phyloP scores from a whole-genome alignment of 495 filamentous ascomycete genomes.

The Penicillium riverlandense region DNA sequence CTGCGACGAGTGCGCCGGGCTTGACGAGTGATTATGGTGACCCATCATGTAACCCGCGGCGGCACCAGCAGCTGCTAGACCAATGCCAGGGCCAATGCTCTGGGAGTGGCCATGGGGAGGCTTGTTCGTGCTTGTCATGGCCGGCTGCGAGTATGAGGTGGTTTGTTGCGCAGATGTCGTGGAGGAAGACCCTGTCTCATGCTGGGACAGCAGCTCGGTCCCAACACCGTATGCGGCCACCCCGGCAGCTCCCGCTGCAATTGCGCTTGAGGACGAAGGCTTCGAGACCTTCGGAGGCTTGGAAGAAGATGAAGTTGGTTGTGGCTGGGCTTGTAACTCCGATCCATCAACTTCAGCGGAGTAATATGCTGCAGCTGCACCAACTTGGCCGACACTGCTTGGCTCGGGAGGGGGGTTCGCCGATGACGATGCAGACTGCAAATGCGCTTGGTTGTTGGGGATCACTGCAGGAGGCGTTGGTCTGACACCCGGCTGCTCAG shows the following conservation, averaged over 20 bases:
- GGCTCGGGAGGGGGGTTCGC: slow-evolving; percentile 46
- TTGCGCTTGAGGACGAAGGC: slow-evolving; percentile 11
- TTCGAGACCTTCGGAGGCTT: slow-evolving; percentile 21
- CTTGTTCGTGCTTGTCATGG: slow-evolving; percentile 7
- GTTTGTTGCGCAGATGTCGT: slow-evolving; percentile 7
- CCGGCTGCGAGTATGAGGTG: slow-evolving; percentile 14
- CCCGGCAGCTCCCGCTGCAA: slow-evolving; percentile 16
- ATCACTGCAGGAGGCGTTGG: slow-evolving; percentile 47
- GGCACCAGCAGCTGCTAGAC: slow-evolving; percentile 38
- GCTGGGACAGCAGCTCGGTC: slow-evolving; percentile 10
- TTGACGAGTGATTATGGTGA: slow-evolving; percentile 34
- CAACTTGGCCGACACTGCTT: slow-evolving; percentile 40
- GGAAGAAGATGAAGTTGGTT: slow-evolving; percentile 7
- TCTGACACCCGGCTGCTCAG: slow-evolving; percentile 53
- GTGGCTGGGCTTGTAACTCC: slow-evolving; percentile 8
- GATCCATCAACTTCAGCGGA: slow-evolving; percentile 13
- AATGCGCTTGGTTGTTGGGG: slow-evolving; percentile 40
- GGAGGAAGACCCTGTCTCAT: slow-evolving; percentile 9
- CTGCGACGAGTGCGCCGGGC: slow-evolving; percentile 21
- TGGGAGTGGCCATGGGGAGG: slow-evolving; percentile 22
- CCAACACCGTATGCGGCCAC: slow-evolving; percentile 23
- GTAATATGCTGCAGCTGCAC: slow-evolving; percentile 47
- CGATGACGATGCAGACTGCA: slow-evolving; percentile 41
- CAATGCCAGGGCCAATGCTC: slow-evolving; percentile 29
- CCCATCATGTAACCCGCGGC: slow-evolving; percentile 43